phyloP scores from a whole-genome alignment of 2,329 filamentous ascomycete genomes.

The Uncinocarpus reesii region DNA sequence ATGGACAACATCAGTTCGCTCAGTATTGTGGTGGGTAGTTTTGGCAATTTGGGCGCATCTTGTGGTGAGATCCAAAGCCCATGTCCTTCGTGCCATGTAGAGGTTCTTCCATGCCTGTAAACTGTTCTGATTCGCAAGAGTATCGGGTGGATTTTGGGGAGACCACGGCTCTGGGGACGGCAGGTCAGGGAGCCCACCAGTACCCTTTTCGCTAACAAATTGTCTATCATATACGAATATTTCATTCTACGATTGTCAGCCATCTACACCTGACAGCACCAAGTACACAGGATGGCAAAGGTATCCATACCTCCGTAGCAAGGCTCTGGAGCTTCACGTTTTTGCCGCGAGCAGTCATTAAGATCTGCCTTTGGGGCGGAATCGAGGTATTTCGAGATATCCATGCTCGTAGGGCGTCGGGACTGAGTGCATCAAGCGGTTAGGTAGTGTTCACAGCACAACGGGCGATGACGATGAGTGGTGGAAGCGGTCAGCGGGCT shows the following conservation, averaged over 20 bases:
- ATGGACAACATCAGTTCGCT: slow-evolving; percentile 45
- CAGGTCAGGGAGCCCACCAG: slow-evolving; percentile 42
- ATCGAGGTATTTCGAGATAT: slow-evolving; percentile 66
- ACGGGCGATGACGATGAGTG: slow-evolving; percentile 11
- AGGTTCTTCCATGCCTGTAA: slow-evolving; percentile 80
- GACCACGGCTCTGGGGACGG: slow-evolving; percentile 49
- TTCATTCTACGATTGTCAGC: slow-evolving; percentile 51
- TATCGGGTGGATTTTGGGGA: slow-evolving; percentile 61
- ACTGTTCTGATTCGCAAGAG: slow-evolving; percentile 66
- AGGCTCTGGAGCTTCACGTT: slow-evolving; percentile 72
- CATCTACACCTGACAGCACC: neutral
- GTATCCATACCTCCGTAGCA: slow-evolving; percentile 56
- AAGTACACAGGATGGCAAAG: neutral
- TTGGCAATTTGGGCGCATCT: slow-evolving; percentile 58
- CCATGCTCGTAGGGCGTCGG: slow-evolving; percentile 78
- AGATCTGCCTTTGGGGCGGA: slow-evolving; percentile 66
- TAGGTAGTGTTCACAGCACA: slow-evolving; percentile 18
- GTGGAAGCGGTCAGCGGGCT: slow-evolving; percentile 9
- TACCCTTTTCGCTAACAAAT: slow-evolving; percentile 44
- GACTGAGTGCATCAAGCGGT: slow-evolving; percentile 38
- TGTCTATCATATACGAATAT: slow-evolving; percentile 87
- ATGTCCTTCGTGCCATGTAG: slow-evolving; percentile 68
- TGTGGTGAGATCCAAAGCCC: slow-evolving; percentile 62
- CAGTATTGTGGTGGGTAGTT: slow-evolving; percentile 46
- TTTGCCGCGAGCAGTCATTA: slow-evolving; percentile 75